These are phyloP conservation scores for maize (Zea mays) DNA, from an alignment of 176 grass and related monocot genomes.

Conservation along the genomic window DNA sequence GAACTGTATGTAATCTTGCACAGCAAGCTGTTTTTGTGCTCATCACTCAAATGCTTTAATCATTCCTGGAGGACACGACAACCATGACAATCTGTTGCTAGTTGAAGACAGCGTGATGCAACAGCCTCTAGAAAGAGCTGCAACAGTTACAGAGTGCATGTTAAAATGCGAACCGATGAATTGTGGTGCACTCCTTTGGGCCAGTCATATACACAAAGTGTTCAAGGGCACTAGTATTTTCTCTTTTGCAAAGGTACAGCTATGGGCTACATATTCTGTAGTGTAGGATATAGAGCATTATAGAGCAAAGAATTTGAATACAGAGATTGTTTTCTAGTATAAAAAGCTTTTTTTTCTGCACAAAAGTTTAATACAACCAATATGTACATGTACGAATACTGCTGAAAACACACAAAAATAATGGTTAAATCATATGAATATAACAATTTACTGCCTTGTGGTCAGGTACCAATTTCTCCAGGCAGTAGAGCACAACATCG, in stretches of 20 bases:
- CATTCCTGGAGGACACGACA: conserved; percentile 90
- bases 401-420: conserved; percentile 13
- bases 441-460: conserved; percentile 52
- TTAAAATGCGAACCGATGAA: conserved; percentile 17
- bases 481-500: conserved; percentile 64
- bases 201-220: background rate
- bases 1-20: conserved; percentile 51
- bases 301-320: background rate
- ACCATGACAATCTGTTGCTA: conserved; percentile 81
- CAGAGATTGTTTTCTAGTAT: background rate
- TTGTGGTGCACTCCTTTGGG: background rate
- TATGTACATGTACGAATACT: background rate
- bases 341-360: background rate
- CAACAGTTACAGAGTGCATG: conserved; percentile 34
- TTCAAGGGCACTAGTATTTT: background rate
- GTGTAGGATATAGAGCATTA: conserved; percentile 15
- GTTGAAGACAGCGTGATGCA: conserved; percentile 51
- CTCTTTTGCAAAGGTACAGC: background rate
- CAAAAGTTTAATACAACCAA: conserved; percentile 2
- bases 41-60: conserved; percentile 57
- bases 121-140: conserved; percentile 80
- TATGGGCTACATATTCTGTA: background rate
- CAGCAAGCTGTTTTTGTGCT: conserved; percentile 56
- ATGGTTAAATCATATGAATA: conserved; percentile 26
- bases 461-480: conserved; percentile 60